phyloP scores from a whole-genome alignment of 1,139 yeast species.

The Hansenula sp. region DNA sequence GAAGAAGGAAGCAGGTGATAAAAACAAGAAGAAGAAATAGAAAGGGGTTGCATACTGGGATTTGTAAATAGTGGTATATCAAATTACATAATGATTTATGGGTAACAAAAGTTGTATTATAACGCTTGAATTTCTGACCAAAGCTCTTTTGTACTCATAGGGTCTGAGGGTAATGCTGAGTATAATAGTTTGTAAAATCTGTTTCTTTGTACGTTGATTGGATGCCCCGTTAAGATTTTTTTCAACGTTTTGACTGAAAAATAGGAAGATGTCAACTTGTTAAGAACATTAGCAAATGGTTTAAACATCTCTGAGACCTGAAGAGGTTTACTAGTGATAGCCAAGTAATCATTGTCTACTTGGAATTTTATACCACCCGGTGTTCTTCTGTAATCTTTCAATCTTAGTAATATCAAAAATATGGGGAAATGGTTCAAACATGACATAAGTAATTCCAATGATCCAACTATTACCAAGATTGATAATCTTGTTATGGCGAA shows the following conservation, averaged over 20 bases:
- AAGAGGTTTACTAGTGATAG: constrained; percentile 41
- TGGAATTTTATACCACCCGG: constrained; percentile 80
- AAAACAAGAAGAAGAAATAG: constrained; percentile 30
- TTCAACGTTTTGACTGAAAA: constrained; percentile 35
- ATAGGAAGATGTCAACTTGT: constrained; percentile 36
- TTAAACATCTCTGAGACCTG: constrained; percentile 39
- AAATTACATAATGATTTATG: constrained; percentile 1
- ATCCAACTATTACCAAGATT: constrained; percentile 45
- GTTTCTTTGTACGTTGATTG: constrained; percentile 42
- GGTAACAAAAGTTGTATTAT: background rate
- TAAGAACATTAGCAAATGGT: constrained; percentile 39
- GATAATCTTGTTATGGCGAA: constrained; percentile 60
- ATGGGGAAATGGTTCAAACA: constrained; percentile 79
- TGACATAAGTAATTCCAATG: constrained; percentile 59
- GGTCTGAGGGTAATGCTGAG: constrained; percentile 42
- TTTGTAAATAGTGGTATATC: constrained; percentile 6
- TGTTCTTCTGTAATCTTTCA: constrained; percentile 77
- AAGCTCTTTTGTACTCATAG: constrained; percentile 26
- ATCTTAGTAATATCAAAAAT: constrained; percentile 70
- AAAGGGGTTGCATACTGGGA: constrained; percentile 23
- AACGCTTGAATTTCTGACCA: constrained; percentile 18
- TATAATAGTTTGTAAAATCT: constrained; percentile 43
- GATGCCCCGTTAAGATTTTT: constrained; percentile 38
- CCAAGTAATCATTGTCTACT: constrained; percentile 20
- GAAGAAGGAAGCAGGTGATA: constrained; percentile 39